A percentile compares a stretch with the other conserved stretches of the same genome.
phyloP scores from a whole-genome alignment of 106 monocot species.

The Triglochin maritima region DNA sequence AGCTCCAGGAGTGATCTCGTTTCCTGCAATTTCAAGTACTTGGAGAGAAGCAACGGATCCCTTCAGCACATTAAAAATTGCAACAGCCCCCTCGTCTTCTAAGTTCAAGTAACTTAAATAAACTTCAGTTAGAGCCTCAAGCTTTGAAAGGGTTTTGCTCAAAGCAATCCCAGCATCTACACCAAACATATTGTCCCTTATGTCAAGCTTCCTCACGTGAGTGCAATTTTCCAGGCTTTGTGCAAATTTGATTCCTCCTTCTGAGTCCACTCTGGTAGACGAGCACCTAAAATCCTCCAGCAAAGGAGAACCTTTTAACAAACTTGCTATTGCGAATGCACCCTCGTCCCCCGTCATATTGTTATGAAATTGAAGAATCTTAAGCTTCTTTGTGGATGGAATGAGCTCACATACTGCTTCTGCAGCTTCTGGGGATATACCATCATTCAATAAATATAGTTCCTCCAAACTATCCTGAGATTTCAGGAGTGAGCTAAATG shows the following conservation, averaged over 20 bases:
- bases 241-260: constrained; percentile 57
- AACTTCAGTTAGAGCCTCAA: constrained; percentile 46
- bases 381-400: constrained; percentile 66
- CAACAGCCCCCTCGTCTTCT: constrained; percentile 57
- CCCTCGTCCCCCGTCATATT: constrained; percentile 32
- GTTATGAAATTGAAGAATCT: constrained; percentile 81
- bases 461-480: constrained; percentile 71
- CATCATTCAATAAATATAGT: constrained; percentile 85
- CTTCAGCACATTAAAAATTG: constrained; percentile 44
- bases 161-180: constrained; percentile 58
- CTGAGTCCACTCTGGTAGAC: constrained; percentile 66
- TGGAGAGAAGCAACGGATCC: constrained; percentile 30
- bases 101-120: constrained; percentile 79
- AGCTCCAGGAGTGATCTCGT: constrained; percentile 52
- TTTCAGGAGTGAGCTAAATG: constrained; percentile 62
- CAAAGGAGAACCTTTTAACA: constrained; percentile 6
- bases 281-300: constrained; percentile 86
- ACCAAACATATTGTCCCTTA: constrained; percentile 83
- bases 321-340: constrained; percentile 2
- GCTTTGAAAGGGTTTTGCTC: constrained; percentile 38
- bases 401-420: constrained; percentile 64
- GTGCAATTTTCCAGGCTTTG: constrained; percentile 47
- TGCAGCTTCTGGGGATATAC: constrained; percentile 93
- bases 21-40: constrained; percentile 74
- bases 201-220: constrained; percentile 55